Evolutionary conservation across 2,329 filamentous ascomycete species (phyloP), one percentile per base, ranked within the genome.

Genomic region (Sodiomyces alkalinus): DNA sequence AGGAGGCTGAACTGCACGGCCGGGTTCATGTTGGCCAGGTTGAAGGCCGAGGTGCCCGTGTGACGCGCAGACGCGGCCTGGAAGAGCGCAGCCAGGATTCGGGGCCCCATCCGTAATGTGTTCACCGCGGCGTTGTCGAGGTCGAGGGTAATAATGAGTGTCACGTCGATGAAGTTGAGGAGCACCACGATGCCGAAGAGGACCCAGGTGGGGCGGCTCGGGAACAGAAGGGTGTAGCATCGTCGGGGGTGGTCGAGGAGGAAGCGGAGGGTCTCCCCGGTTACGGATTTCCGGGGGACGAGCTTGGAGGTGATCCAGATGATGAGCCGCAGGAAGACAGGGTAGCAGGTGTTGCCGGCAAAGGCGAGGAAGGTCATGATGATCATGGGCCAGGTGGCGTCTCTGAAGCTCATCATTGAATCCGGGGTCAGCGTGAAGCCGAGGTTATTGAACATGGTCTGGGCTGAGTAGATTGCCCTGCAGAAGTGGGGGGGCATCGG

Each of bases 221-320:
- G 71, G 39, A 77, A 77, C 4, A 77, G 57, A 3, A 71, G 58
- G 4, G 68, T 74, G 40, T 71, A 76, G 38, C 69, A 74, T 6
- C 72, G 55, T 25, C 71, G 58, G 0, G 71, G 73, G 42, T 78
- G 68, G 28, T 74, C 61, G 8, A 78, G 58, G 1, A 77, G 51
- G 36, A 75, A 77, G 2, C 53, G 47, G 0, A 75, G 47, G 0
- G 64, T 46, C 19, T 62, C 58, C 2, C 49, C 47, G 26, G 55
- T 57, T 1, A 46, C 40, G 0, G 53, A 43, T 26, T 48, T 31
- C 4, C 51, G 43, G 0, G 63, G 60, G 1, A 54, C 43, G 3
- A 60, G 29, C 37, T 61, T 68, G 26, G 52, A 63, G 39, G 64
- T 57, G 6, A 44, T 46, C 69, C 69, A 78, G 20, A 79, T 60